A percentile compares a stretch with the other conserved stretches of the same genome.
Evolutionary conservation across 768 basidiomycete genomes (phyloP).

Genomic region (Dioszegia aurantiaca): DNA sequence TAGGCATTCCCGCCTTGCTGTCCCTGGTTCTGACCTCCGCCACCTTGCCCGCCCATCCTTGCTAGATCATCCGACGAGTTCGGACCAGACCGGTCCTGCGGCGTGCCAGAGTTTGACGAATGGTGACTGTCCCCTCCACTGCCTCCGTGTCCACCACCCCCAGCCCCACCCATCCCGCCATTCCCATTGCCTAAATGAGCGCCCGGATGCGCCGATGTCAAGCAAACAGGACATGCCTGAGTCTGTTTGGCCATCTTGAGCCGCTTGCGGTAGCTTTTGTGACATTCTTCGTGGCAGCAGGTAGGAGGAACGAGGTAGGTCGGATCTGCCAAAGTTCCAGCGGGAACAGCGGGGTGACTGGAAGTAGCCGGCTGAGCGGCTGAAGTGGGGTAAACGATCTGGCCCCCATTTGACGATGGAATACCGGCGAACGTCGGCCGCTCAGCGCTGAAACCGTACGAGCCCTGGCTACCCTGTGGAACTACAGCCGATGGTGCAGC

Average conservation of each 20-base stretch:
- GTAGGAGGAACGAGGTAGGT: constrained; percentile 54
- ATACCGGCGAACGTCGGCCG: constrained; percentile 32
- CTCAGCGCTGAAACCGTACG: constrained; percentile 44
- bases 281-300: constrained; percentile 56
- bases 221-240: constrained; percentile 51
- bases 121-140: constrained; percentile 39
- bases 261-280: constrained; percentile 55
- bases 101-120: constrained; percentile 48
- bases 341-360: constrained; percentile 49
- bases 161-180: constrained; percentile 4
- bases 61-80: constrained; percentile 48
- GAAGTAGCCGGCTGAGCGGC: constrained; percentile 49
- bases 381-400: constrained; percentile 50
- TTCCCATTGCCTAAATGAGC: neutral
- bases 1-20: constrained; percentile 23
- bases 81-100: constrained; percentile 37
- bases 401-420: constrained; percentile 33
- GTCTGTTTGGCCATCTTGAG: constrained; percentile 53
- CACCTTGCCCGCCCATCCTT: constrained; percentile 32
- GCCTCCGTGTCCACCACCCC: constrained; percentile 19
- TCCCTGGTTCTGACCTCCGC: constrained; percentile 10
- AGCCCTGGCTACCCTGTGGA: too few relatives aligned
- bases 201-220: constrained; percentile 32
- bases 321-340: constrained; percentile 52
- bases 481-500: constrained; percentile 4